Percentiles rank a stretch among this genome's conserved stretches.
Evolutionary conservation across 805 yeast genomes (phyloP).

Genomic region (Zygotorulaspora danielsina): DNA sequence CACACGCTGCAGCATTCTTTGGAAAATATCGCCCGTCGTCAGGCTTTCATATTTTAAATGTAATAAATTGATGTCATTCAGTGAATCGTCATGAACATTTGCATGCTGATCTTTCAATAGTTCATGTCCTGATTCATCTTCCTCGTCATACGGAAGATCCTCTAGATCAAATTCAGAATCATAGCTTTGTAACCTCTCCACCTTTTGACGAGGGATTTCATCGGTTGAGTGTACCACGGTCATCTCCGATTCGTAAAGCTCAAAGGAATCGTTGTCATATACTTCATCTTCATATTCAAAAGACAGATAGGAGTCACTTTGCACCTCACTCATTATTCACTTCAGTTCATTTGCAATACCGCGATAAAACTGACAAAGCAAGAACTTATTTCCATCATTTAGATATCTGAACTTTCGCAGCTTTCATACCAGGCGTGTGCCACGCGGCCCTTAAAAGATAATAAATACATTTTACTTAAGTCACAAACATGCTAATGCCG

Average conservation of each 20-base stretch:
- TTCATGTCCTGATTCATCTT: slow-evolving; percentile 19
- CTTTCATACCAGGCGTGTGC: not conserved
- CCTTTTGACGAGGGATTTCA: slow-evolving; percentile 6
- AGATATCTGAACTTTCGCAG: not conserved
- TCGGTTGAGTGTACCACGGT: slow-evolving; percentile 10
- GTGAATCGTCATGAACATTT: slow-evolving; percentile 12
- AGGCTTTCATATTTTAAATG: slow-evolving; percentile 31
- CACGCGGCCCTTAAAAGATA: not conserved
- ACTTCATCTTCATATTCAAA: slow-evolving; percentile 10
- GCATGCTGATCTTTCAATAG: slow-evolving; percentile 22
- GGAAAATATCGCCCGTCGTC: slow-evolving; percentile 34
- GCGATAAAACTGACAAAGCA: not conserved
- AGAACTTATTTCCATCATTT: not conserved
- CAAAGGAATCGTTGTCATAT: slow-evolving; percentile 8
- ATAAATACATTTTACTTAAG: no score
- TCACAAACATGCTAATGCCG: no score
- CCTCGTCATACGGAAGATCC: slow-evolving; percentile 23
- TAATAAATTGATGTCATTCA: slow-evolving; percentile 23
- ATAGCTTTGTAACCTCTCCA: slow-evolving; percentile 9
- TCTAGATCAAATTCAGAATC: slow-evolving; percentile 27
- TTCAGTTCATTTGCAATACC: not conserved
- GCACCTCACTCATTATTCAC: slow-evolving; percentile 6
- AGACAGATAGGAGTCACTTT: slow-evolving; percentile 10
- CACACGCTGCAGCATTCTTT: slow-evolving; percentile 29
- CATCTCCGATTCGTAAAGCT: slow-evolving; percentile 9